phyloP scores from a whole-genome alignment of 345 rosid species.

The Aegle marmelos region DNA sequence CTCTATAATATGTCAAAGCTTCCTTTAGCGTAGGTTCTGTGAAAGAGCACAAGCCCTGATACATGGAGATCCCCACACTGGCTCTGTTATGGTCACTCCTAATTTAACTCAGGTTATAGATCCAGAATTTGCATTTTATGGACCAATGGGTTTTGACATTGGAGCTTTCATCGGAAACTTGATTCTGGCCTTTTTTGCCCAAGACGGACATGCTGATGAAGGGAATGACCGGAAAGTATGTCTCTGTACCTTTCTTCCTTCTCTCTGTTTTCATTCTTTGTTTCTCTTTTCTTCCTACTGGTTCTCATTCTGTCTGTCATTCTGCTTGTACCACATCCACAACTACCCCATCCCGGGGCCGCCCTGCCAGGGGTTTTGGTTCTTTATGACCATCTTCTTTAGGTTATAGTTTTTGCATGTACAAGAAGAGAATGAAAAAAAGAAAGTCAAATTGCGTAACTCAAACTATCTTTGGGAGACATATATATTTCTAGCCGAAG shows the following conservation, averaged over 20 bases:
- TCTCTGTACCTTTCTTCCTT: neutral
- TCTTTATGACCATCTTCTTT: neutral
- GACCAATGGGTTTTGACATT: constrained; percentile 93
- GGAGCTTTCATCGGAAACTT: constrained; percentile 93
- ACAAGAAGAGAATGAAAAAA: neutral
- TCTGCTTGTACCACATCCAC: neutral
- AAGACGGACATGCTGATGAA: constrained; percentile 76
- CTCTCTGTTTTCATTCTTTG: too few species aligned
- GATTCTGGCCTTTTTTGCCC: constrained; percentile 83
- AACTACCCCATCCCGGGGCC: too few species aligned
- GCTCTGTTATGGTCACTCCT: constrained; percentile 86
- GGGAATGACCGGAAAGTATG: constrained; percentile 70
- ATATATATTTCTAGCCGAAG: neutral
- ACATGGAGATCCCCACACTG: constrained; percentile 96
- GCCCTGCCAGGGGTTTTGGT: too few species aligned
- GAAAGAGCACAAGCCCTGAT: constrained; percentile 90
- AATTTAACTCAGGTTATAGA: constrained; percentile 90
- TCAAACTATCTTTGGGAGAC: neutral
- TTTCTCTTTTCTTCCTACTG: too few species aligned
- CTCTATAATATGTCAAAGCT: constrained; percentile 9
- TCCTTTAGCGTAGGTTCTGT: constrained; percentile 62
- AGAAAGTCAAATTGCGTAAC: neutral
- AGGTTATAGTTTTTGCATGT: neutral
- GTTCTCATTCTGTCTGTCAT: neutral
- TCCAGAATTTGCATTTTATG: constrained; percentile 88